Base-by-base conservation (phyloP, 768 basidiomycete species). In the Leccinum imitatum region DNA sequence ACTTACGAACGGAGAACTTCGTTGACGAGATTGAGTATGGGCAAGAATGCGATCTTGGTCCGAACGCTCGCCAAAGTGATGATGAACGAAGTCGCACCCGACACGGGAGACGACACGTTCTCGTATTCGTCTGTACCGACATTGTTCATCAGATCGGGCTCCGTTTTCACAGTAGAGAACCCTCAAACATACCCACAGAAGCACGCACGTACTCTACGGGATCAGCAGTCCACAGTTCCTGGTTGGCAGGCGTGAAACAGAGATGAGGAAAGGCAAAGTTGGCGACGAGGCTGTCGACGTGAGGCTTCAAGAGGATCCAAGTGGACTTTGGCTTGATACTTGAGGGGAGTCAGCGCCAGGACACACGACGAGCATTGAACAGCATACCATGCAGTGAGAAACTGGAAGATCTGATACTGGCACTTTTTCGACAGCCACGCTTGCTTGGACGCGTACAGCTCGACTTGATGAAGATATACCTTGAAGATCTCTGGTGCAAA, bases 301-400 rank as follows among this genome's bases (percentile, higher is more conserved):
- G 93, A 21, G 93, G 93, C 73, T 94, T 94, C 69, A 96, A 82
- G 39, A 91, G 80, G 3, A 79, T 76, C 93, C 93, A 95, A 5
- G 92, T 96, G n/a, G 91, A 84, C 69, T 92, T 93, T 14, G 94
- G 94, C 76, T 95, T 95, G 65, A 96, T 85, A 66, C 93, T 95
- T 54, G 58, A 53, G 58, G 53, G 35, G 25, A 19, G n/a, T 75
- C 50, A 75, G 62, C n/a, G 44, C 6, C 7, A n/a, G 19, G 14
- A 30, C 13, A 17, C 44, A 52, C 7, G 39, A 33, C 17, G 17
- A 5, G 10, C 11, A n/a, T 3, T 27, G 21, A 6, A 10, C 54
- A 3, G 71, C 84, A 13, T 65, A 93, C 93, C 94, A 95, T 69
- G 93, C 91, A 7, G 87, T 90, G 68, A 95, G 87, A 79, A 93